phyloP scores from a whole-genome alignment of 2,329 filamentous ascomycete genomes.

The Xylariales sp. region DNA sequence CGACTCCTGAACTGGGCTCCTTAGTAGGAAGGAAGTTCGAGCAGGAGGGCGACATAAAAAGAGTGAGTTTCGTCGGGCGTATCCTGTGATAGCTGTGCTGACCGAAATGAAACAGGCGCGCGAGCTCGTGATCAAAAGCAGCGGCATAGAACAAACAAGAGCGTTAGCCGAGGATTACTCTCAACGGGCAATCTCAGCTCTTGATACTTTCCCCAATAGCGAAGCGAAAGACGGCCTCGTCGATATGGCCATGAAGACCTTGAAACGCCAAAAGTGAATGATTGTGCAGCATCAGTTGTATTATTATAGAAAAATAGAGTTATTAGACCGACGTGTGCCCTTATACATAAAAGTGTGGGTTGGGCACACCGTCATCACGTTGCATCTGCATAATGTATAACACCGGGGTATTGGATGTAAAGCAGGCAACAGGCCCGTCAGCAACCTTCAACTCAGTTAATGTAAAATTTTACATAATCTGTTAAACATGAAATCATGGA shows the following conservation, averaged over 20 bases:
- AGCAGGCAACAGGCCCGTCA: conserved; percentile 13
- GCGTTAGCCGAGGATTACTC: conserved; percentile 91
- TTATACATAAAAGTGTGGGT: conserved; percentile 38
- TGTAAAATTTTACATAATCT: conserved; percentile 14
- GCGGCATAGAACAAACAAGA: conserved; percentile 92
- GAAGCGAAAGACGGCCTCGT: conserved; percentile 92
- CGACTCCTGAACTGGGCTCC: conserved; percentile 82
- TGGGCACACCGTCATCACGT: conserved; percentile 20
- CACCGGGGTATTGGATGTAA: conserved; percentile 13
- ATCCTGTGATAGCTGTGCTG: conserved; percentile 10
- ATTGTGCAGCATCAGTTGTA: conserved; percentile 37
- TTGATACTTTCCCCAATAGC: conserved; percentile 87
- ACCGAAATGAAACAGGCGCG: conserved; percentile 72
- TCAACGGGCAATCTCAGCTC: conserved; percentile 86
- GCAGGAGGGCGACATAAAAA: conserved; percentile 83
- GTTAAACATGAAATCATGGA: conserved; percentile 17
- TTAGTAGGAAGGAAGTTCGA: conserved; percentile 93
- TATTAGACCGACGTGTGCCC: conserved; percentile 34
- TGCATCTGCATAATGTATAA: conserved; percentile 37
- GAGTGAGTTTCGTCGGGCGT: conserved; percentile 64
- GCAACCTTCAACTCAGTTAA: conserved; percentile 33
- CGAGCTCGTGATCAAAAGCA: conserved; percentile 82
- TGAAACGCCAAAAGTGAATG: conserved; percentile 83
- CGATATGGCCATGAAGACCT: conserved; percentile 93
- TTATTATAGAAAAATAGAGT: conserved; percentile 37